Evolutionary conservation across 2,329 filamentous ascomycete genomes (phyloP).

Genomic region (Cercospora zeae-maydis): DNA sequence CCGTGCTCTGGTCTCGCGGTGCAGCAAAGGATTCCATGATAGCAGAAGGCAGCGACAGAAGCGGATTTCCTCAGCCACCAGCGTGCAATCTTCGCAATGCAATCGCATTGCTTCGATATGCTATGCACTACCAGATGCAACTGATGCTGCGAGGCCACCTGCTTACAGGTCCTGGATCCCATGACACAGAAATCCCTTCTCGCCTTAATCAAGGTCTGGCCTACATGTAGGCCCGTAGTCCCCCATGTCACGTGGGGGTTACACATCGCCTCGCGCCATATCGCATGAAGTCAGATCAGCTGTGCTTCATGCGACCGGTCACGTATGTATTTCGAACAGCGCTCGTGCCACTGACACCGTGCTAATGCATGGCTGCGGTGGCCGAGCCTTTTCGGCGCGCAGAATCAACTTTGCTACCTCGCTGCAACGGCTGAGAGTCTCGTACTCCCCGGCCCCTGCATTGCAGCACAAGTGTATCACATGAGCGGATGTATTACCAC

Average conservation of each 20-base stretch:
- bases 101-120: too few species aligned
- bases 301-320: neutral
- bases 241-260: neutral
- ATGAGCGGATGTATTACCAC: neutral
- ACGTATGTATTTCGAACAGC: neutral
- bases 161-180: too few species aligned
- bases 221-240: neutral
- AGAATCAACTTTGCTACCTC: neutral
- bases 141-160: too few species aligned
- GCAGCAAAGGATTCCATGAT: too few species aligned
- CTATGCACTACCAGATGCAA: too few species aligned
- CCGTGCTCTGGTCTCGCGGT: too few species aligned
- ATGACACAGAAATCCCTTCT: too few species aligned
- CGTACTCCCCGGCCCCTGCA: neutral
- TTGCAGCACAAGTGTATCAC: neutral
- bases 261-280: neutral
- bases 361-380: neutral
- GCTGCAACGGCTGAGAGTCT: neutral
- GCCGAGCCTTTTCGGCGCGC: neutral
- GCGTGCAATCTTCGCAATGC: too few species aligned
- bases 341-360: neutral
- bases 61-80: too few species aligned
- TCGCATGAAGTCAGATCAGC: neutral
- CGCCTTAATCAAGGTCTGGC: too few species aligned
- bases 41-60: too few species aligned